These are phyloP conservation scores for Starmera stellimalicola DNA, from an alignment of 1,139 yeast species.

Conservation along the genomic window DNA sequence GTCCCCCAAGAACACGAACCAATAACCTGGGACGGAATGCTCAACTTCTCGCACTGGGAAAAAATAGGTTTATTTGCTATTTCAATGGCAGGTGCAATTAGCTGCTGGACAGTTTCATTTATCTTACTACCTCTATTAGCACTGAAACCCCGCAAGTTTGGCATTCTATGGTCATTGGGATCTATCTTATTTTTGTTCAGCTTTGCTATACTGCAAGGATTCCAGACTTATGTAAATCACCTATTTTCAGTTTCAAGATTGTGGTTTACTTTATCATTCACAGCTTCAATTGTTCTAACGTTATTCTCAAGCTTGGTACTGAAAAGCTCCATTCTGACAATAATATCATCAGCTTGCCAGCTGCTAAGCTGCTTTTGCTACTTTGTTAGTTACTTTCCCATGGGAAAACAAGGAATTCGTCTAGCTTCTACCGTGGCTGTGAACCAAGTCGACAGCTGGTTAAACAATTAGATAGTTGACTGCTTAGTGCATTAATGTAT, in stretches of 20 bases:
- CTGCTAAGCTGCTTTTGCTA: conserved; percentile 45
- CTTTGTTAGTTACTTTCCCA: conserved; percentile 54
- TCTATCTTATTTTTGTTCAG: conserved; percentile 47
- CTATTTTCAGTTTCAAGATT: conserved; percentile 41
- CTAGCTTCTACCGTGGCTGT: conserved; percentile 47
- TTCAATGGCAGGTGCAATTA: conserved; percentile 43
- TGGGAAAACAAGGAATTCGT: conserved; percentile 47
- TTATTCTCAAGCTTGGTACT: conserved; percentile 37
- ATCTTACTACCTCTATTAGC: conserved; percentile 47
- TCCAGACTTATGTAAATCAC: conserved; percentile 37
- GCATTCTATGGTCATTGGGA: conserved; percentile 53
- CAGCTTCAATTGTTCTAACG: conserved; percentile 41
- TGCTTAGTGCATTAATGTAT: too few relatives aligned
- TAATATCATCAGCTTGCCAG: conserved; percentile 43
- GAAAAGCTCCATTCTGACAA: conserved; percentile 38
- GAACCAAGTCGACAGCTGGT: conserved; percentile 52
- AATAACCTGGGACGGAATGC: conserved; percentile 15
- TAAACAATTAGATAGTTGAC: too few relatives aligned
- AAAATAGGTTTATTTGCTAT: conserved; percentile 46
- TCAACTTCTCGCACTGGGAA: conserved; percentile 50
- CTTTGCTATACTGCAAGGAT: conserved; percentile 51
- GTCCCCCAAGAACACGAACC: neutral
- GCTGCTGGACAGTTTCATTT: conserved; percentile 46
- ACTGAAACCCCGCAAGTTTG: conserved; percentile 49
- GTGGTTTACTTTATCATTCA: conserved; percentile 39